Conservation (phyloP, 23 red algal species). For the Gracilaria vermiculophylla region DNA sequence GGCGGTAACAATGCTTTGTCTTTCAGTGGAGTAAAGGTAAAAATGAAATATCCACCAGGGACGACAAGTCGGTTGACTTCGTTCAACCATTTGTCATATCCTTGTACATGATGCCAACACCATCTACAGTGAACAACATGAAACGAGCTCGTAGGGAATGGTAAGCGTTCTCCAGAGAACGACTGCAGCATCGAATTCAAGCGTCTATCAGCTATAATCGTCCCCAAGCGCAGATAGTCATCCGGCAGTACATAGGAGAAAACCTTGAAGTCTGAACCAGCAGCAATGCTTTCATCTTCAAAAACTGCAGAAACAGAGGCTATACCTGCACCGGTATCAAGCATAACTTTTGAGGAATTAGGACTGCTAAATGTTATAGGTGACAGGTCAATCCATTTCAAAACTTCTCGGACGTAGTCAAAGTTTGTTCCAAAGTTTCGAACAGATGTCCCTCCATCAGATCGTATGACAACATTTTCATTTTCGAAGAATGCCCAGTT, state of each 20-base stretch:
- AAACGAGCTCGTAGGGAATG: constrained; percentile 13
- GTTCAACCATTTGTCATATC: constrained; percentile 19
- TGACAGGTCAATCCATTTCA: background rate
- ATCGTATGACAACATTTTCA: background rate
- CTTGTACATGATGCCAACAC: constrained; percentile 39
- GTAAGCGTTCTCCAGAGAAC: constrained; percentile 2
- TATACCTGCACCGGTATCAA: constrained; percentile 38
- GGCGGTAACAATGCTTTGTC: background rate
- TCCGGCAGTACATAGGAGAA: constrained; percentile 27
- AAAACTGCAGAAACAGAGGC: constrained; percentile 22
- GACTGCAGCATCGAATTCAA: background rate
- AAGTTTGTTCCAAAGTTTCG: constrained; percentile 13
- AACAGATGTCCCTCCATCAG: constrained; percentile 1
- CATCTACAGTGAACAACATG: constrained; percentile 32
- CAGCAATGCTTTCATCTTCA: background rate
- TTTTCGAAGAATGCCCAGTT: constrained; percentile 18
- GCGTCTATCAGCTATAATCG: constrained; percentile 23
- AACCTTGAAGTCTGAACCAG: background rate
- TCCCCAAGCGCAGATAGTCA: background rate
- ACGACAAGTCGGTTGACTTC: constrained; percentile 11
- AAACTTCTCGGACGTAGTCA: background rate
- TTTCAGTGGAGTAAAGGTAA: constrained; percentile 10
- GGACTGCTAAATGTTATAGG: background rate
- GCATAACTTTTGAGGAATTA: background rate
- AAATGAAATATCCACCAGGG: constrained; percentile 31